phyloP scores from a whole-genome alignment of 441 rosid genomes.

The Croton setiger region DNA sequence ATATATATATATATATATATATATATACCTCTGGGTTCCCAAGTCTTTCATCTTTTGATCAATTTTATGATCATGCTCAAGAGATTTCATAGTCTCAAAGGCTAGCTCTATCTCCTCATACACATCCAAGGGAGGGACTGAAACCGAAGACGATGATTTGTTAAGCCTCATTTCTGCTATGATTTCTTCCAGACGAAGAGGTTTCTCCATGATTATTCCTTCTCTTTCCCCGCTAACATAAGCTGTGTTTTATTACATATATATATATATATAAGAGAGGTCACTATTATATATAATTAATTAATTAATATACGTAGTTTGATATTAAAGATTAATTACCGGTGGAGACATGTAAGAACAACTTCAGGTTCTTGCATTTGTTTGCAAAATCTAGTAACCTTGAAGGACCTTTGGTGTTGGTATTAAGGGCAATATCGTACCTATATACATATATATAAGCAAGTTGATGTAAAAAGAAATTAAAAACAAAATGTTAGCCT shows the following conservation, averaged over 20 bases:
- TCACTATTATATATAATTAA: not conserved
- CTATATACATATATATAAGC: constrained; percentile 14
- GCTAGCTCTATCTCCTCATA: constrained; percentile 32
- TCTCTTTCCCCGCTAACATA: constrained; percentile 34
- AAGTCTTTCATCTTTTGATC: constrained; percentile 14
- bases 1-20: not conserved
- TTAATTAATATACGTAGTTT: not conserved
- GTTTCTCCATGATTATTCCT: constrained; percentile 33
- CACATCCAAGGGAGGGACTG: constrained; percentile 21
- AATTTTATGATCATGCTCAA: constrained; percentile 16
- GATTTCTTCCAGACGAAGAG: constrained; percentile 20
- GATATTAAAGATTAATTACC: constrained; percentile 7
- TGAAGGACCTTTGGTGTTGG: constrained; percentile 32
- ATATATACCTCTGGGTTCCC: constrained; percentile 9
- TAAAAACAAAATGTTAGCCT: too few species aligned
- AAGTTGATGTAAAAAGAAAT: too few species aligned
- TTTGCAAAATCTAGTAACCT: constrained; percentile 29
- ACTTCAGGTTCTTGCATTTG: constrained; percentile 31
- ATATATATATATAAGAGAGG: not conserved
- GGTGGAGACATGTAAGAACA: constrained; percentile 33
- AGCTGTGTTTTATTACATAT: constrained; percentile 19
- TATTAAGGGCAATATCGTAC: constrained; percentile 28
- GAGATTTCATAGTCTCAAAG: constrained; percentile 11
- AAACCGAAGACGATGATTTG: not conserved
- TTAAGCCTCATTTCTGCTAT: constrained; percentile 6